A percentile compares a stretch with the other conserved stretches of the same genome.
Evolutionary conservation across 2,329 filamentous ascomycete genomes (phyloP).

Genomic region (Stagonosporopsis chrysanthemi): DNA sequence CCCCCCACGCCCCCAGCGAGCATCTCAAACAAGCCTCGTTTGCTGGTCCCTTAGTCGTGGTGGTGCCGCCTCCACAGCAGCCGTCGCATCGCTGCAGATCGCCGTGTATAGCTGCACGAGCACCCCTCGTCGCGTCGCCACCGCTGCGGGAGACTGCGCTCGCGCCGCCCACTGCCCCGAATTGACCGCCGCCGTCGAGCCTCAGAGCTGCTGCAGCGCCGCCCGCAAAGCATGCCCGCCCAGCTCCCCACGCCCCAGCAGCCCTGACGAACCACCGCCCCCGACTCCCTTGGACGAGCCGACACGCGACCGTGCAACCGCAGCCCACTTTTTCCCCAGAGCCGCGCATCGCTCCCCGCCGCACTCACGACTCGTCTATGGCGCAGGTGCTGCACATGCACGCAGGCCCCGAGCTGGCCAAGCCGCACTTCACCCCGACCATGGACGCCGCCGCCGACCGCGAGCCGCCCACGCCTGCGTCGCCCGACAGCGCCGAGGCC

Average conservation of each 20-base stretch:
- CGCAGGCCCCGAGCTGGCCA: slow-evolving; percentile 46
- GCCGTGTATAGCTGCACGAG: slow-evolving; percentile 15
- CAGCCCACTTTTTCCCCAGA: slow-evolving; percentile 17
- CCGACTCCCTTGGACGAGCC: slow-evolving; percentile 6
- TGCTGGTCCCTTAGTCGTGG: neutral
- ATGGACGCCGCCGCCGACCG: slow-evolving; percentile 42
- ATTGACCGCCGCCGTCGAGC: neutral
- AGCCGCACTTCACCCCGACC: slow-evolving; percentile 44
- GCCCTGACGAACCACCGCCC: slow-evolving; percentile 4
- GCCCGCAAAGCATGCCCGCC: slow-evolving; percentile 17
- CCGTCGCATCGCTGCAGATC: slow-evolving; percentile 13
- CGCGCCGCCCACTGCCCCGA: neutral
- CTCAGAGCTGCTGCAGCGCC: too few species aligned
- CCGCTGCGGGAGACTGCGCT: neutral
- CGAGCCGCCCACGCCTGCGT: slow-evolving; percentile 44
- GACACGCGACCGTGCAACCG: slow-evolving; percentile 17
- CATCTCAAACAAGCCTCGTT: slow-evolving; percentile 6
- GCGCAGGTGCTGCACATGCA: slow-evolving; percentile 51
- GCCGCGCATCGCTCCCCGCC: slow-evolving; percentile 4
- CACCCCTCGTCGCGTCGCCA: slow-evolving; percentile 8
- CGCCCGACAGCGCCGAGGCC: slow-evolving; percentile 44
- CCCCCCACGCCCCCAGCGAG: slow-evolving; percentile 10
- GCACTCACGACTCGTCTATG: slow-evolving; percentile 29
- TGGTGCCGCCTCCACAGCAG: slow-evolving; percentile 11
- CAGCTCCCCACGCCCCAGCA: too few species aligned